Evolutionary conservation across 805 yeast species (phyloP), one percentile per base, ranked within the genome.

Genomic region (Osmozyma mogii): DNA sequence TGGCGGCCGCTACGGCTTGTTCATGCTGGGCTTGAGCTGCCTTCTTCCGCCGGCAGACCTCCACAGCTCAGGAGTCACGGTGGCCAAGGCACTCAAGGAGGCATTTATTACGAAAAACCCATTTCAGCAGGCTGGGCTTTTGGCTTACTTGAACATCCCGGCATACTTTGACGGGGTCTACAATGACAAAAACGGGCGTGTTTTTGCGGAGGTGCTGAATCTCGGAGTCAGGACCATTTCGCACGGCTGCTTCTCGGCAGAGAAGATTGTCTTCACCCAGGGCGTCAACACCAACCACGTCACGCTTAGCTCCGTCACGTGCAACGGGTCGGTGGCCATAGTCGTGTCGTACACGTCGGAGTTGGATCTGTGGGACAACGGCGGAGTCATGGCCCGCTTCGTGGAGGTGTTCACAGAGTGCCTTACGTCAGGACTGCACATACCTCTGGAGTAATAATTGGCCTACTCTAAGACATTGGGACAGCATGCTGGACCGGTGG

Each of bases 201-300:
- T 23, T 9, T 30, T 43, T 3, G 16, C 39, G 6, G 45, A 41
- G 31, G 35, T 39, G 11, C 39, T 43, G 8, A 41, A 41, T 17
- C 15, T 41, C 17, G 45, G 45, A 4, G 21, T 24, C 5, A 28
- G 24, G 6, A 15, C 24, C 6, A 13, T 31, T 5, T 5, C 14
- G 3, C 27, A 30, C 11, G 34, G 36, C 4, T 17, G 23, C 3
- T 39, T 36, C 36, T 23, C 10, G 6, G 38, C 34, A n/a, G 27
- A 19, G 10, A 34, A 39, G 16, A 17, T 29, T 9, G 15, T 26
- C 2, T 41, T 41, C 27, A 34, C 41, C 22, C 43, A 39, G 22
- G 36, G 43, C 12, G 12, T 24, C 12, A 10, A n/a, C 12, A 7
- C 12, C 6, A 10, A n/a, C 6, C 24, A 22, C 24, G 11, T 22